phyloP scores from a whole-genome alignment of 352 stramenopile species.

The Phytophthora tubulina region DNA sequence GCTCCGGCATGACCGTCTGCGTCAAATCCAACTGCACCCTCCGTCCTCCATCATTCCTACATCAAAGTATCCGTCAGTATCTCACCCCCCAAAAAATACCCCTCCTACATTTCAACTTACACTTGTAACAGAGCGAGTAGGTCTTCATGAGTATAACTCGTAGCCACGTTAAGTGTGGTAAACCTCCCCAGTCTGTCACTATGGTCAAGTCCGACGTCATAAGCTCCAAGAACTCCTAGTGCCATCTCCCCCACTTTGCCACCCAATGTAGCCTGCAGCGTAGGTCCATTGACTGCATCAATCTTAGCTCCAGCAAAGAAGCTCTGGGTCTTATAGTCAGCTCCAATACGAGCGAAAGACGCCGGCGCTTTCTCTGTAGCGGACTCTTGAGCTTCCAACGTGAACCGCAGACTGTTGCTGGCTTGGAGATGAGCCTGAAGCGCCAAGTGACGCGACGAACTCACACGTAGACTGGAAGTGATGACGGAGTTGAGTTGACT shows the following conservation, averaged over 20 bases:
- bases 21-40: slow-evolving; percentile 69
- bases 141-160: slow-evolving; percentile 74
- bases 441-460: slow-evolving; percentile 73
- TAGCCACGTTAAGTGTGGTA: slow-evolving; percentile 66
- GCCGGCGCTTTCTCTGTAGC: slow-evolving; percentile 71
- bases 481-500: slow-evolving; percentile 76
- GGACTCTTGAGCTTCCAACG: slow-evolving; percentile 77
- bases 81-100: slow-evolving; percentile 1
- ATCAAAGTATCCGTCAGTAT: background rate
- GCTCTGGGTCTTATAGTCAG: slow-evolving; percentile 58
- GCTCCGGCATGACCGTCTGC: slow-evolving; percentile 60
- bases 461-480: slow-evolving; percentile 68
- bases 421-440: slow-evolving; percentile 75
- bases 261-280: slow-evolving; percentile 67
- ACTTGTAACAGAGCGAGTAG: slow-evolving; percentile 76
- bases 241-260: slow-evolving; percentile 55
- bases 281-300: slow-evolving; percentile 83
- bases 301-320: slow-evolving; percentile 76
- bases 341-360: slow-evolving; percentile 79
- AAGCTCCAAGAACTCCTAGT: slow-evolving; percentile 65
- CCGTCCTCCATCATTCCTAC: slow-evolving; percentile 75
- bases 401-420: slow-evolving; percentile 66
- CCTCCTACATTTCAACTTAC: slow-evolving; percentile 42
- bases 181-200: slow-evolving; percentile 75
- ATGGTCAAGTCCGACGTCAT: slow-evolving; percentile 84